Percentiles rank a stretch among this genome's conserved stretches.
Evolutionary conservation across 2,329 filamentous ascomycete species (phyloP).

Genomic region (Juglanconis oblonga): DNA sequence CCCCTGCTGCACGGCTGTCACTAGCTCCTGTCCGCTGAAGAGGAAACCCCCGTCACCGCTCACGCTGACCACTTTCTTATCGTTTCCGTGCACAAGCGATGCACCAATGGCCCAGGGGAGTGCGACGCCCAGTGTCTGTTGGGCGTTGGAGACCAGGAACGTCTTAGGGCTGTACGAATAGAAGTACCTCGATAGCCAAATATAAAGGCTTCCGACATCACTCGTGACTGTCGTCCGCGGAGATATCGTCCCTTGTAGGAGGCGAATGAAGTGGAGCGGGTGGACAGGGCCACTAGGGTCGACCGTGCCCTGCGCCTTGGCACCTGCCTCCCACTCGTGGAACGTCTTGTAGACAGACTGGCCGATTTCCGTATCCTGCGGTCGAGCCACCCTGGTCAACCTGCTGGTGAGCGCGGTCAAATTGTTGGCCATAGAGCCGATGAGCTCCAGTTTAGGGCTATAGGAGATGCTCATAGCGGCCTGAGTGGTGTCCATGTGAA

Average conservation of each 20-base stretch:
- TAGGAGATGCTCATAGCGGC: conserved; percentile 41
- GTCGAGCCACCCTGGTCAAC: conserved; percentile 30
- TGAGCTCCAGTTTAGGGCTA: conserved; percentile 37
- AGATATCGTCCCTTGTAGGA: conserved; percentile 38
- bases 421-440: conserved; percentile 40
- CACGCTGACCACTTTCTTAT: conserved; percentile 41
- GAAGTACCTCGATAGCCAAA: conserved; percentile 45
- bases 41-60: conserved; percentile 48
- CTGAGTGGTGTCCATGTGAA: conserved; percentile 41
- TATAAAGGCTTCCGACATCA: conserved; percentile 47
- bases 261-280: conserved; percentile 42
- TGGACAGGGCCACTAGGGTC: conserved; percentile 33
- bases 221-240: conserved; percentile 39
- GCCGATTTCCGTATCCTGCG: conserved; percentile 34
- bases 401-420: conserved; percentile 32
- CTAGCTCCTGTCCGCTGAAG: conserved; percentile 44
- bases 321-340: conserved; percentile 30
- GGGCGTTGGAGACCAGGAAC: conserved; percentile 45
- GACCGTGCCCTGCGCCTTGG: conserved; percentile 22
- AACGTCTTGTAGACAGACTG: conserved; percentile 33
- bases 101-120: conserved; percentile 47
- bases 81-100: conserved; percentile 38
- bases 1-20: conserved; percentile 42
- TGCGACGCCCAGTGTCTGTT: conserved; percentile 47
- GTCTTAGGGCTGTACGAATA: conserved; percentile 40